Base-by-base conservation (phyloP, 495 filamentous ascomycete genomes). In the Neurospora africana region DNA sequence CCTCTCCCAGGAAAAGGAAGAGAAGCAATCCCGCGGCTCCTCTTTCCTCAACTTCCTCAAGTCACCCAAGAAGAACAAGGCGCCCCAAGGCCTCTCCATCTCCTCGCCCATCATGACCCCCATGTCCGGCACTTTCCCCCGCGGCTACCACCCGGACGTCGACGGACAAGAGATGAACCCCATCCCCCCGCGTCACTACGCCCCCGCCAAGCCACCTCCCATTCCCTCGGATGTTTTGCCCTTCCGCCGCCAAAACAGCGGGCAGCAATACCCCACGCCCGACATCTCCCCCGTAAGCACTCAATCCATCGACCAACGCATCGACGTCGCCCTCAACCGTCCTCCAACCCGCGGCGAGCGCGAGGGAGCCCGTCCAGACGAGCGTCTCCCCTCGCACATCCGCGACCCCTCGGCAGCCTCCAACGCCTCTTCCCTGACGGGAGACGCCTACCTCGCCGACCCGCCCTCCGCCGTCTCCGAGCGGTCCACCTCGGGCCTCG, bases 31-130 rank as follows among this genome's bases (percentile, higher is more conserved):
- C 58, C 82, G 84, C 40, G 73, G 82, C 61, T 85, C 85, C 4
- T 87, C 86, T 2, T 75, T 88, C 23, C 76, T 88, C 53, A 86
- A 85, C 4, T 84, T 82, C 67, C 81, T 88, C 40, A 84, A 82
- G 72, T 87, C 86, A 8, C 86, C 86, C 8, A 79, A 80, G 58
- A 84, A 83, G 79, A 84, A 82, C 78, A 80, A 80, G 67, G 44
- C 23, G n/a, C 39, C 70, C 38, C 68, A 74, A 78, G 75, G 80
- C 71, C 77, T 88, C 72, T 80, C 73, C 73, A 88, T 88, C 70
- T 87, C 86, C 9, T 86, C 85, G 2, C 86, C 86, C 30, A 86
- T 88, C 73, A 81, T 84, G 78, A 87, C 85, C 17, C 86, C 86
- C 30, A 82, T 82, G 80, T 85, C 84, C n/a, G 82, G 77, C 2